phyloP scores from a whole-genome alignment of 345 rosid species.

The Microthlaspi erraticum region DNA sequence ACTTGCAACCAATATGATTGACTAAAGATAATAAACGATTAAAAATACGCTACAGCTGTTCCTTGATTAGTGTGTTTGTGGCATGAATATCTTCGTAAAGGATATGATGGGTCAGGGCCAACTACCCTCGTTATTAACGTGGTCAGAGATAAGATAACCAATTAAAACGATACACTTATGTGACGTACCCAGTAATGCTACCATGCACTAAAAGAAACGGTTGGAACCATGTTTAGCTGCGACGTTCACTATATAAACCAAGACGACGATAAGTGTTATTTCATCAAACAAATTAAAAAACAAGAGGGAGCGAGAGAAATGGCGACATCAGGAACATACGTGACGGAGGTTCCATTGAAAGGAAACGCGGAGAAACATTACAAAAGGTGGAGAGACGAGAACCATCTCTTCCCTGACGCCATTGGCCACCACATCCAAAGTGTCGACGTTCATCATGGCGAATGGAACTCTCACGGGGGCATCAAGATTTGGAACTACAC shows the following conservation, averaged over 20 bases:
- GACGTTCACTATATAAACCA: conserved; percentile 26
- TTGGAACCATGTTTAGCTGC: conserved; percentile 12
- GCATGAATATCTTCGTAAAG: too few species aligned
- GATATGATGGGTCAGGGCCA: too few species aligned
- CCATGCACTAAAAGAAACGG: background rate
- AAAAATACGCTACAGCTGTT: too few species aligned
- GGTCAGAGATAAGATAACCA: too few species aligned
- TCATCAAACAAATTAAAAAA: conserved; percentile 13
- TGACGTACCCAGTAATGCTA: too few species aligned
- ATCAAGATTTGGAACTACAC: conserved; percentile 42
- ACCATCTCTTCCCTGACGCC: conserved; percentile 44
- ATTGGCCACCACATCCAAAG: conserved; percentile 41
- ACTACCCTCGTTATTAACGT: too few species aligned
- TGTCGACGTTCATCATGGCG: conserved; percentile 41
- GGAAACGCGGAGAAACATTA: conserved; percentile 38
- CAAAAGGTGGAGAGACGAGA: conserved; percentile 41
- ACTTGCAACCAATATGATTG: too few species aligned
- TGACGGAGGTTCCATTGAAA: conserved; percentile 38
- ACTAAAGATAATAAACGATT: too few species aligned
- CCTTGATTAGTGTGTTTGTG: too few species aligned
- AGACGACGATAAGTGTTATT: conserved; percentile 1
- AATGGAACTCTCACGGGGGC: conserved; percentile 37
- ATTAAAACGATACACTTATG: too few species aligned
- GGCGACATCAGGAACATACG: conserved; percentile 46
- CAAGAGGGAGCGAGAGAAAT: conserved; percentile 12